These are phyloP conservation scores for Beta lomatogona DNA, from an alignment of 179 eudicot genomes.

Conservation along the genomic window DNA sequence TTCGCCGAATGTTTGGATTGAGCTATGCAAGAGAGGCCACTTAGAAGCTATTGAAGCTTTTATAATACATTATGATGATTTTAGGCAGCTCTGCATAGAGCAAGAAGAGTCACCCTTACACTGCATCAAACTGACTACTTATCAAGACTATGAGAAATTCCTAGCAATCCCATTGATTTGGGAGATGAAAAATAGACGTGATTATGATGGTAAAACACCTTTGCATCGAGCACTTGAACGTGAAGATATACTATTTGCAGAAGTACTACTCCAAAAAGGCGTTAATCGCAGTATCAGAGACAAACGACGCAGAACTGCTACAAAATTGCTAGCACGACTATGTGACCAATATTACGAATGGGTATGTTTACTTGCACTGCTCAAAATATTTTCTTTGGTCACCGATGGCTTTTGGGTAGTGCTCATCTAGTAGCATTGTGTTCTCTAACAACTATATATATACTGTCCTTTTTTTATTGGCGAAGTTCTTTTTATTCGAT, in stretches of 20 bases:
- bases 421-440: no score
- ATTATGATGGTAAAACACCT: slow-evolving; percentile 11
- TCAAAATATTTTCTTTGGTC: no score
- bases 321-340: slow-evolving; percentile 2
- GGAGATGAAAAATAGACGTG: slow-evolving; percentile 15
- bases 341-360: not conserved
- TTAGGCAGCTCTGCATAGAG: slow-evolving; percentile 2
- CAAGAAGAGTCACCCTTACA: slow-evolving; percentile 12
- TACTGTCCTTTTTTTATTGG: no score
- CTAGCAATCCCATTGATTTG: not conserved
- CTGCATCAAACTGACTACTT: not conserved
- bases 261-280: slow-evolving; percentile 11
- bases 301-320: slow-evolving; percentile 1
- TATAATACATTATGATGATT: not conserved
- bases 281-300: slow-evolving; percentile 9
- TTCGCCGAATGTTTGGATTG: slow-evolving; percentile 19
- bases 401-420: no score
- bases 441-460: no score
- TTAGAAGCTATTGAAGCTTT: slow-evolving; percentile 2
- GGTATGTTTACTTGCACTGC: not conserved
- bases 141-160: slow-evolving; percentile 6
- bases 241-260: slow-evolving; percentile 1
- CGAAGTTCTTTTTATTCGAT: no score
- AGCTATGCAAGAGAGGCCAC: slow-evolving; percentile 17
- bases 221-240: slow-evolving; percentile 13